These are phyloP conservation scores for Calamus simplicifolius DNA, from an alignment of 176 grass and related monocot genomes.

Conservation along the genomic window DNA sequence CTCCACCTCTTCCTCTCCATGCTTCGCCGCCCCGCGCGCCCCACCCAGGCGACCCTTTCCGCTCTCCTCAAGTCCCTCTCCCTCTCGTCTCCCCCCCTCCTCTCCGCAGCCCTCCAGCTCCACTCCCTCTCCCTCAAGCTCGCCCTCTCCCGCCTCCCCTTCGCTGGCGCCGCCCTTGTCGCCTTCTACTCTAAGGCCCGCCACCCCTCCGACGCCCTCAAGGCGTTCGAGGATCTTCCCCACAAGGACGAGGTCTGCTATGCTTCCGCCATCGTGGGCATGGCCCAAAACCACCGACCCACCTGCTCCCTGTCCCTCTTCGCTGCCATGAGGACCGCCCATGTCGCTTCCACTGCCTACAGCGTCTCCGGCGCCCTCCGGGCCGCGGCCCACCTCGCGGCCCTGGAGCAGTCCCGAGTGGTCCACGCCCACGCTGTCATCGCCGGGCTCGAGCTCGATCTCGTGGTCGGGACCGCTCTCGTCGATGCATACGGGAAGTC, in stretches of 20 bases:
- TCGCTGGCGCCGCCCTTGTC: constrained; percentile 15
- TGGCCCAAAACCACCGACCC: constrained; percentile 20
- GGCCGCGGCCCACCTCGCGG: constrained; percentile 19
- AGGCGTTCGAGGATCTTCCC: constrained; percentile 40
- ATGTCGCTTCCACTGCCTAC: constrained; percentile 25
- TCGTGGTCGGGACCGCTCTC: constrained; percentile 25
- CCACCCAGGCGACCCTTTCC: constrained; percentile 34
- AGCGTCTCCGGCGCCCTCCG: constrained; percentile 24
- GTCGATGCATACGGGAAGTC: constrained; percentile 45
- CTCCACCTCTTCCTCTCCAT: constrained; percentile 9
- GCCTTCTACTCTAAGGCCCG: constrained; percentile 17
- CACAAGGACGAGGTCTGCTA: constrained; percentile 27
- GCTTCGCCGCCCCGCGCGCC: constrained; percentile 13
- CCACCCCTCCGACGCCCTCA: constrained; percentile 1
- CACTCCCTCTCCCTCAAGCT: constrained; percentile 33
- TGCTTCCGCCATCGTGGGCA: constrained; percentile 27
- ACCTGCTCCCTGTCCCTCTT: constrained; percentile 21
- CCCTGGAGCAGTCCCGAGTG: constrained; percentile 21
- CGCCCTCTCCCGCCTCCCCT: constrained; percentile 21
- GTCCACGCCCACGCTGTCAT: constrained; percentile 35
- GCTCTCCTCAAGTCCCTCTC: constrained; percentile 28
- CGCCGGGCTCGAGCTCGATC: constrained; percentile 19
- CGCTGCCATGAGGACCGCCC: constrained; percentile 8
- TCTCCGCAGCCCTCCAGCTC: constrained; percentile 9
- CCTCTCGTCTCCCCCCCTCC: background rate